Evolutionary conservation across 2,329 filamentous ascomycete genomes (phyloP).

Genomic region (Talaromyces sp.): DNA sequence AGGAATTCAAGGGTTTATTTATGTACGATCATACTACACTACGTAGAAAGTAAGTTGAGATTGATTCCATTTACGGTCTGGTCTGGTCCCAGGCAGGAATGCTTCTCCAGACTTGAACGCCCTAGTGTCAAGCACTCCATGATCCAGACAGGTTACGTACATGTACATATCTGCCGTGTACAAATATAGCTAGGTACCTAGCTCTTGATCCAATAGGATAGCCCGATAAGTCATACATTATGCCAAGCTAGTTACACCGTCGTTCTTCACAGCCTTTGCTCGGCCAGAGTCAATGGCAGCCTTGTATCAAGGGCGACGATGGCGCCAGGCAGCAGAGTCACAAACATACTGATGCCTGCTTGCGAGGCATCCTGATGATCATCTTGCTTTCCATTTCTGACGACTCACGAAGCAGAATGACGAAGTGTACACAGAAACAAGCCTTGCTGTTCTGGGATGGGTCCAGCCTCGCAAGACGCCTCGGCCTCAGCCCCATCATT

Average conservation of each 20-base stretch:
- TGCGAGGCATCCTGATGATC: background rate
- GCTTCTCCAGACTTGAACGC: constrained; percentile 8
- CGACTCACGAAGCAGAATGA: background rate
- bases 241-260: constrained; percentile 3
- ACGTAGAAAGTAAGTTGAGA: constrained; percentile 5
- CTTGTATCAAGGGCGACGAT: background rate
- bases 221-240: constrained; percentile 1
- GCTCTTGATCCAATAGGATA: background rate
- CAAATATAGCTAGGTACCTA: background rate
- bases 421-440: background rate
- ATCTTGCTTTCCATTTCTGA: background rate
- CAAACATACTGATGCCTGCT: background rate
- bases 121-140: constrained; percentile 11
- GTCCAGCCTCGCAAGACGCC: constrained; percentile 4
- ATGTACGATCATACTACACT: constrained; percentile 5
- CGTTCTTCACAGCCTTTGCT: constrained; percentile 2
- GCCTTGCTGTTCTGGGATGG: constrained; percentile 5
- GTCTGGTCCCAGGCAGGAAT: constrained; percentile 7
- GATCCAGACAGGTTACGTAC: constrained; percentile 7
- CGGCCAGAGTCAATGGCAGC: background rate
- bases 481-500: constrained; percentile 10
- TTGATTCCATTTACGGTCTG: constrained; percentile 8
- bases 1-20: constrained; percentile 11
- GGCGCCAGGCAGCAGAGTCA: background rate
- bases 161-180: constrained; percentile 7